Evolutionary conservation across 306 rosid species (phyloP), one percentile per base, ranked within the genome.

Genomic region (Calophaca sinica): DNA sequence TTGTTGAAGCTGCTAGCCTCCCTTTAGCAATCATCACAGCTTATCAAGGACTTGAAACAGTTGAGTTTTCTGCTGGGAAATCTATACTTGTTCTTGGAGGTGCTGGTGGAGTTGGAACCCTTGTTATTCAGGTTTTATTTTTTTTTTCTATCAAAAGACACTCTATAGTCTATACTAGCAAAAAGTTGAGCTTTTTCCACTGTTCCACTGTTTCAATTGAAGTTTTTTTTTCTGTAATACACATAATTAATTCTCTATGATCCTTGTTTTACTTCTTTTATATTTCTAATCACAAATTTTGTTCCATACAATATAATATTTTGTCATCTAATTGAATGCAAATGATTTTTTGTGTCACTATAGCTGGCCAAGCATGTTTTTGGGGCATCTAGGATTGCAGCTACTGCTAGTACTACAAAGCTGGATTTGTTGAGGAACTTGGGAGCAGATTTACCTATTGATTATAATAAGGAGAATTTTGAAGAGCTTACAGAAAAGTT

Each of bases 81-180:
- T 88, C 92, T 7, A 11, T 91, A 45, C 88, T 87, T 65, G 88
- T 91, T 78, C 75, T 91, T 12, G 92, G 92, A 3, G 96, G 93
- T 49, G 90, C 89, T 11, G 94, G 93, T 3, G 93, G 92, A 51
- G 89, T 88, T 36, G 96, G 96, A 74, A 65, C 92, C 42, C 80
- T 36, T 4, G 41, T 71, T 63, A 79, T 88, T 67, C 92, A 88
- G 89, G 92, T 91, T 35, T 63, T 4, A 11, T 9, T 58, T 31
- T 15, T 9, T 58, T 31, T 15, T 32, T 58, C 4, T 32, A 2
- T 58, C 39, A 31, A 32, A 58, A 58, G 1, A 9, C 2, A 54
- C 32, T 52, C 9, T 26, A 7, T 44, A 2, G 11, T 44, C 8
- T 39, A 6, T 52, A 52, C 1, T 52, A 54, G 35, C 12, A 7